Evolutionary conservation across 2,329 filamentous ascomycete genomes (phyloP).

Genomic region (Fusarium circinatum): DNA sequence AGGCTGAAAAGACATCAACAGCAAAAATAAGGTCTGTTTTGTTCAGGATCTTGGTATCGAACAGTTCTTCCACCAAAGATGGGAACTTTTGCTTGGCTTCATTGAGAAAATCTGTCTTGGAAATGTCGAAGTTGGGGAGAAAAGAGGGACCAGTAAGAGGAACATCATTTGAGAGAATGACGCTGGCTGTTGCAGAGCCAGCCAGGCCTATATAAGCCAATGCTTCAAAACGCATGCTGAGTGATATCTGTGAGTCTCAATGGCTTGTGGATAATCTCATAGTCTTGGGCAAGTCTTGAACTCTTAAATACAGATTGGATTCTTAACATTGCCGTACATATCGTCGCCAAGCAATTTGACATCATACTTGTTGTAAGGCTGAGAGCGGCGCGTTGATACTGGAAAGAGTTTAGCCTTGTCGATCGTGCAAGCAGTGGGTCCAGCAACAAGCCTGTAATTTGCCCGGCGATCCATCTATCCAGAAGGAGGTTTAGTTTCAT

Average conservation of each 20-base stretch:
- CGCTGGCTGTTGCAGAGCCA: not conserved
- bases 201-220: not conserved
- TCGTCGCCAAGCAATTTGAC: not conserved
- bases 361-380: not conserved
- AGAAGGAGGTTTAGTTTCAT: not conserved
- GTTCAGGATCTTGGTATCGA: slow-evolving; percentile 13
- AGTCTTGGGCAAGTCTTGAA: not conserved
- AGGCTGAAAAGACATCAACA: slow-evolving; percentile 42
- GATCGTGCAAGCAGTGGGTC: not conserved
- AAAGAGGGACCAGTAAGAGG: slow-evolving; percentile 40
- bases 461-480: not conserved
- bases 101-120: slow-evolving; percentile 5
- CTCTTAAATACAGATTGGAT: not conserved
- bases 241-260: not conserved
- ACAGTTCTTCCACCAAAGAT: slow-evolving; percentile 6
- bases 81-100: slow-evolving; percentile 28
- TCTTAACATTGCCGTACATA: not conserved
- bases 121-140: slow-evolving; percentile 32
- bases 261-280: not conserved
- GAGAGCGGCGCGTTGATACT: not conserved
- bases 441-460: not conserved
- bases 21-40: slow-evolving; percentile 30
- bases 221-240: not conserved
- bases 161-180: slow-evolving; percentile 23
- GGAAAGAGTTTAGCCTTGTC: not conserved